Conservation (phyloP, 352 stramenopile species). For the Pythium scleroteichum region DNA sequence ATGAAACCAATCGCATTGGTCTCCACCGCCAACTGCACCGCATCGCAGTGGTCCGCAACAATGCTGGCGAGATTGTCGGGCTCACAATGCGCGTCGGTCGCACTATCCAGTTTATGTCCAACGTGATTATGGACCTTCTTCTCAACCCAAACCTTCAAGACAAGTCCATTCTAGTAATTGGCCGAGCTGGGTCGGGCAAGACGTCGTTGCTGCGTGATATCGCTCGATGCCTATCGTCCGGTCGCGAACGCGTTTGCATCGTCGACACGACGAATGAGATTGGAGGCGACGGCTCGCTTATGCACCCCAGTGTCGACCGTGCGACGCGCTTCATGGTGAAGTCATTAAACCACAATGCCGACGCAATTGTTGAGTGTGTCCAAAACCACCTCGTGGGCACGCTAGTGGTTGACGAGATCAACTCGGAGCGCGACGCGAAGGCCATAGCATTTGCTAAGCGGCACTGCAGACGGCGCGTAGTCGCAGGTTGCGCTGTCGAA, state of each 20-base stretch:
- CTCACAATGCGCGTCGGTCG: conserved; percentile 78
- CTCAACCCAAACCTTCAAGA: conserved; percentile 33
- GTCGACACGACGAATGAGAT: conserved; percentile 94
- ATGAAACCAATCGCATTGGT: conserved; percentile 71
- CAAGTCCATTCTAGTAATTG: conserved; percentile 69
- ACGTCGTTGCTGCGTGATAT: conserved; percentile 86
- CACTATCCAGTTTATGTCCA: conserved; percentile 59
- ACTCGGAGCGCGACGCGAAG: conserved; percentile 23
- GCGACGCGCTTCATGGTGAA: conserved; percentile 34
- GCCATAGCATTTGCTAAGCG: conserved; percentile 39
- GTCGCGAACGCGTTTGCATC: conserved; percentile 71
- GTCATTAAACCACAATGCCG: conserved; percentile 20
- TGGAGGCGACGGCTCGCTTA: conserved; percentile 73
- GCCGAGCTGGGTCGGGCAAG: conserved; percentile 65
- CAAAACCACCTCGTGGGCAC: conserved; percentile 38
- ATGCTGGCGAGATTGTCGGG: conserved; percentile 49
- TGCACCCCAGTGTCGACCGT: conserved; percentile 51
- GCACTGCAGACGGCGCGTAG: conserved; percentile 62
- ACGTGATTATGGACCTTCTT: conserved; percentile 68
- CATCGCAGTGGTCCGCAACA: conserved; percentile 68
- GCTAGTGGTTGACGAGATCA: conserved; percentile 89
- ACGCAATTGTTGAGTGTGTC: conserved; percentile 25
- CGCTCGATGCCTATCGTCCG: conserved; percentile 51
- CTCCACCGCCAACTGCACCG: conserved; percentile 75
- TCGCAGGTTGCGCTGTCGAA: conserved; percentile 80